phyloP scores from a whole-genome alignment of 2,329 filamentous ascomycete species.

The Penicillium verrucosum region DNA sequence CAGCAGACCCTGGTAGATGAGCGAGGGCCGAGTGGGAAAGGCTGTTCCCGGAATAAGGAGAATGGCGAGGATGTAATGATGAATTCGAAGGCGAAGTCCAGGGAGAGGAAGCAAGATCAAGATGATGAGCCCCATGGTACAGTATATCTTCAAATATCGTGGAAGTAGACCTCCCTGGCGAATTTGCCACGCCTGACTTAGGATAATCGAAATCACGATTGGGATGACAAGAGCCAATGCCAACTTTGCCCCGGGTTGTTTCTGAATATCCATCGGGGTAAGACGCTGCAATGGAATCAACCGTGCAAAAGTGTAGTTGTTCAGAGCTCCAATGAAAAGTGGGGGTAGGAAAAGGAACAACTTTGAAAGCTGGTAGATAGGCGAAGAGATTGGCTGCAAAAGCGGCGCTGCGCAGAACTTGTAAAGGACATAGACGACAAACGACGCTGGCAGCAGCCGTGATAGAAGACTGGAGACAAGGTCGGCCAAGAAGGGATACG shows the following conservation, averaged over 20 bases:
- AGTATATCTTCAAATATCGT: slow-evolving; percentile 74
- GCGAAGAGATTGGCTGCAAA: slow-evolving; percentile 63
- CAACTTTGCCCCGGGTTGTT: slow-evolving; percentile 83
- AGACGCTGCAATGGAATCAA: slow-evolving; percentile 90
- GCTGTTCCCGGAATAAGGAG: slow-evolving; percentile 83
- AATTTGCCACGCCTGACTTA: slow-evolving; percentile 79
- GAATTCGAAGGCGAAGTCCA: slow-evolving; percentile 77
- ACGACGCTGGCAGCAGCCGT: slow-evolving; percentile 80
- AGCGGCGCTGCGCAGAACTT: slow-evolving; percentile 74
- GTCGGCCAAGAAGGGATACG: slow-evolving; percentile 61
- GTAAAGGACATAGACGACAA: slow-evolving; percentile 84
- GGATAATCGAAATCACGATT: slow-evolving; percentile 63
- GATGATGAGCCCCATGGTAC: slow-evolving; percentile 63
- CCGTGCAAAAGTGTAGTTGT: slow-evolving; percentile 86
- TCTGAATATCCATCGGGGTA: slow-evolving; percentile 82
- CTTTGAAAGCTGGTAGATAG: slow-evolving; percentile 71
- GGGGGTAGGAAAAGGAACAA: slow-evolving; percentile 84
- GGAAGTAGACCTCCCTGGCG: slow-evolving; percentile 78
- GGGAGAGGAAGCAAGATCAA: slow-evolving; percentile 70
- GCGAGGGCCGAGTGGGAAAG: slow-evolving; percentile 78
- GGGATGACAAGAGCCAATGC: slow-evolving; percentile 77
- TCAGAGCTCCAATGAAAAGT: slow-evolving; percentile 85
- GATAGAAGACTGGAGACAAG: slow-evolving; percentile 76
- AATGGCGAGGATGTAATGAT: slow-evolving; percentile 90
- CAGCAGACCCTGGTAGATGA: slow-evolving; percentile 86